Percentiles rank a stretch among this genome's conserved stretches.
Evolutionary conservation across 306 rosid genomes (phyloP).

Genomic region (Arachis stenosperma): DNA sequence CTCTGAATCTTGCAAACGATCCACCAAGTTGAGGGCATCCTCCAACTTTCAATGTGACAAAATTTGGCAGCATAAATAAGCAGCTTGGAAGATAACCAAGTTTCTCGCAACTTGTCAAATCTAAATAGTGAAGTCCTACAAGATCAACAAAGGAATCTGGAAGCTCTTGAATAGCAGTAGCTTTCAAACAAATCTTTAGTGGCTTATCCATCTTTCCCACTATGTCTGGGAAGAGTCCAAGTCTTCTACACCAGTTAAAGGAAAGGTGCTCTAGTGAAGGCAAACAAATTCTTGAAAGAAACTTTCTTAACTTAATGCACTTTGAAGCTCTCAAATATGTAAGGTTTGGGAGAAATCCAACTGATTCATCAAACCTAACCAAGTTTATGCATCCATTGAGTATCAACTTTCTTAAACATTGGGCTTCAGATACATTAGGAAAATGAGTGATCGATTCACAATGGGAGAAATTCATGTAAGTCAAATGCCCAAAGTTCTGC

Average conservation of each 20-base stretch:
- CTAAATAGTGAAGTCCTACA: neutral
- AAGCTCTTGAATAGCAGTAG: conserved; percentile 5
- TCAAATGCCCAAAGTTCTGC: conserved; percentile 13
- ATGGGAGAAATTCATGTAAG: neutral
- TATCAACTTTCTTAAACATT: neutral
- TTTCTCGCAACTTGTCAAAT: neutral
- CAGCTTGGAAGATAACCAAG: conserved; percentile 8
- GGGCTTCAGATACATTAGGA: conserved; percentile 22
- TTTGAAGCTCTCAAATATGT: neutral
- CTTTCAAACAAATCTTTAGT: neutral
- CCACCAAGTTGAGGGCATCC: conserved; percentile 5
- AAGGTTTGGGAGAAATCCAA: neutral
- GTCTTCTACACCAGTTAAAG: neutral
- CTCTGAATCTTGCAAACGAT: neutral
- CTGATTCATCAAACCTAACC: conserved; percentile 2
- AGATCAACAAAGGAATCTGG: conserved; percentile 21
- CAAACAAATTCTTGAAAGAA: neutral
- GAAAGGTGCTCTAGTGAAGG: neutral
- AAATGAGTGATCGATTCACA: conserved; percentile 8
- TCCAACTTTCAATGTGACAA: conserved; percentile 2
- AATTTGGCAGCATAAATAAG: conserved; percentile 10
- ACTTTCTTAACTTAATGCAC: neutral
- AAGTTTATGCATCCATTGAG: neutral
- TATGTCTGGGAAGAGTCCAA: conserved; percentile 23
- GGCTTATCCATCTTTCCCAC: neutral